Evolutionary conservation across 495 filamentous ascomycete genomes (phyloP), one percentile per base, ranked within the genome.

Genomic region (Letharia lupina): DNA sequence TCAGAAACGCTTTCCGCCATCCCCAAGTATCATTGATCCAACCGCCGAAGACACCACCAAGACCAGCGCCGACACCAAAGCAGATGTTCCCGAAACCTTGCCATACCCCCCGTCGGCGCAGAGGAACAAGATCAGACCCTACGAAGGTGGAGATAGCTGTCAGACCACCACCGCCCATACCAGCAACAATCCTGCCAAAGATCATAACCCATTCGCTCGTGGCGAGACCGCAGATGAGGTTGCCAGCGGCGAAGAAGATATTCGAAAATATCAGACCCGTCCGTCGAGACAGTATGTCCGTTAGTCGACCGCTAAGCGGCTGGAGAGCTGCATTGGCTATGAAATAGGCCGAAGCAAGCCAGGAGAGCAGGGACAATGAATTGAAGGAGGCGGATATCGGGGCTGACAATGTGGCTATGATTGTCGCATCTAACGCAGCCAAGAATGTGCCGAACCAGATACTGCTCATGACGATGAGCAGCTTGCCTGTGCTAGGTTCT

Each of bases 321-420:
- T 97, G 93, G 60, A 86, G 87, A 3, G 90, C 90, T 9, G 93
- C 91, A 75, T 93, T 95, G 59, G 93, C 87, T 68, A 97, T 93
- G 40, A 96, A 83, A 74, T 96, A 97, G 35, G 90, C 86, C 5
- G 89, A 89, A 4, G 91, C 93, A 16, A 97, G 85, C 93, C 93
- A 97, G 8, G 91, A 93, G 54, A 96, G 79, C 37, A 94, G 77
- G n/a, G 85, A 87, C 54, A 96, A 81, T 1, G 91, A 95, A 60
- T 86, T 80, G 75, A 97, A 96, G 23, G 89, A 88, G 64, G 85
- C 88, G 20, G 91, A 90, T 64, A 97, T 96, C 15, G 93, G 90
- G 4, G 85, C 91, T 6, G 89, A 86, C 6, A 96, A 81, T 0
- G 93, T 96, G 4, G 91, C 91, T 57, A 96, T 88, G 67, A 96